Percentiles rank a stretch among this genome's conserved stretches.
Evolutionary conservation across 1,139 yeast species (phyloP).

Genomic region (Geotrichum cucujoidarum): DNA sequence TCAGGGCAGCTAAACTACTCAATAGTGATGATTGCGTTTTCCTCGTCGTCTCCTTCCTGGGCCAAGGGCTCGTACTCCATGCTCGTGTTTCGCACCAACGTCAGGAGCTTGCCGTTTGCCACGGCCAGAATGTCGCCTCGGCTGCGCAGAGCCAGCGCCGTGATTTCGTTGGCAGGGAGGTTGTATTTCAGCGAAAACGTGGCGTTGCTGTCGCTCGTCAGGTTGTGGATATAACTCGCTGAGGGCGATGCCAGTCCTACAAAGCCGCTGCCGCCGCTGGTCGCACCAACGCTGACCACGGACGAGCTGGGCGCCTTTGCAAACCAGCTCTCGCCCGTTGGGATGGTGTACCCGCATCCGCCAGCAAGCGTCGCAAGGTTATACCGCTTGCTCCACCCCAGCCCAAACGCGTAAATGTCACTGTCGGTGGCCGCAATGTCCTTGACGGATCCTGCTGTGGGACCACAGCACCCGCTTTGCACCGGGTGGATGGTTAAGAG

Average conservation of each 20-base stretch:
- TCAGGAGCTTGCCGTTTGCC: slow-evolving; percentile 15
- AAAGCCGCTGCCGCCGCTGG: slow-evolving; percentile 4
- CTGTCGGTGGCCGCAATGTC: slow-evolving; percentile 31
- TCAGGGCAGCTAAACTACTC: neutral
- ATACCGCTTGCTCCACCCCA: slow-evolving; percentile 38
- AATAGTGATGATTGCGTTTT: slow-evolving; percentile 3
- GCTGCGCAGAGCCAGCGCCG: slow-evolving; percentile 14
- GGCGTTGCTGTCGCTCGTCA: slow-evolving; percentile 1
- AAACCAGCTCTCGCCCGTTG: slow-evolving; percentile 23
- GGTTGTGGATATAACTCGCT: slow-evolving; percentile 14
- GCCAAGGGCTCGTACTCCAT: slow-evolving; percentile 2
- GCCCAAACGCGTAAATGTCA: slow-evolving; percentile 34
- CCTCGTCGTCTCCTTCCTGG: neutral
- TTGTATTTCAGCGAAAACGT: slow-evolving; percentile 7
- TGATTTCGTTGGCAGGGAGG: slow-evolving; percentile 17
- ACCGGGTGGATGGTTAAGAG: slow-evolving; percentile 34
- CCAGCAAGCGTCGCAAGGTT: slow-evolving; percentile 26
- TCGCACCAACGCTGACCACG: slow-evolving; percentile 3
- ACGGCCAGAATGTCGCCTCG: slow-evolving; percentile 18
- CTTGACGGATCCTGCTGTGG: slow-evolving; percentile 23
- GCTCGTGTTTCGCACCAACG: slow-evolving; percentile 12
- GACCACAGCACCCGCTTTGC: slow-evolving; percentile 23
- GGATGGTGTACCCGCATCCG: slow-evolving; percentile 30
- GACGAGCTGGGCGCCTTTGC: slow-evolving; percentile 3
- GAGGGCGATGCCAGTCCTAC: slow-evolving; percentile 10